Base-by-base conservation (phyloP, 371 early-diverging fungal genomes). In the Mucor irregularis region DNA sequence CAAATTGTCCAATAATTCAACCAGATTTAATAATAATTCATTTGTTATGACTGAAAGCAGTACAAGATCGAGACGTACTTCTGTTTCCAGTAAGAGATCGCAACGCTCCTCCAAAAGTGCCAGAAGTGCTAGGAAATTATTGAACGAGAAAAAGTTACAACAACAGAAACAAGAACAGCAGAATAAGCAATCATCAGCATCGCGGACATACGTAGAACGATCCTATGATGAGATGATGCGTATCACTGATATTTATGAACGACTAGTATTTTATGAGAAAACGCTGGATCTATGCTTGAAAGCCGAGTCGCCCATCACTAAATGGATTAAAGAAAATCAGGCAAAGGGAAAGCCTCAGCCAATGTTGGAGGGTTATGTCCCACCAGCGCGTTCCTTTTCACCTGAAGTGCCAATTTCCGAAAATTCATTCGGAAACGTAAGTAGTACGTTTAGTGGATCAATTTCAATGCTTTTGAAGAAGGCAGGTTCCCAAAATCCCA, bases 171-270 rank as follows among this genome's bases (percentile, higher is more conserved):
- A 42, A 37, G 31, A 45, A 26, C 50, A 56, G 5, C 19, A 44
- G 13, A n/a, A 49, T 9, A 25, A 29, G 17, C 49, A 21, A 24
- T n/a, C 28, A 38, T 24, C 49, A 46, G 6, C 53, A n/a, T n/a
- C 56, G 0, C 62, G 62, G 44, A 64, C 62, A 35, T 73, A 73
- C 29, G 53, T 64, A 10, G 54, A 61, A 26, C 37, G 70, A 14
- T 61, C 67, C 4, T 67, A 67, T 40, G 63, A 67, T 24, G 73
- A 73, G 22, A 69, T 73, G 58, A 73, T 75, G 69, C 58, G 69
- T 14, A 68, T 74, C 34, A 62, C 75, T 10, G 69, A 66, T 43
- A 49, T 66, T 3, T 44, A 58, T 9, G 68, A 74, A 47, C 52
- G 75, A 39, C 26, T 71, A n/a, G 39, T 52, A n/a, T 71, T 71